phyloP scores from a whole-genome alignment of 2,329 filamentous ascomycete genomes.

The Scorias spongiosa region DNA sequence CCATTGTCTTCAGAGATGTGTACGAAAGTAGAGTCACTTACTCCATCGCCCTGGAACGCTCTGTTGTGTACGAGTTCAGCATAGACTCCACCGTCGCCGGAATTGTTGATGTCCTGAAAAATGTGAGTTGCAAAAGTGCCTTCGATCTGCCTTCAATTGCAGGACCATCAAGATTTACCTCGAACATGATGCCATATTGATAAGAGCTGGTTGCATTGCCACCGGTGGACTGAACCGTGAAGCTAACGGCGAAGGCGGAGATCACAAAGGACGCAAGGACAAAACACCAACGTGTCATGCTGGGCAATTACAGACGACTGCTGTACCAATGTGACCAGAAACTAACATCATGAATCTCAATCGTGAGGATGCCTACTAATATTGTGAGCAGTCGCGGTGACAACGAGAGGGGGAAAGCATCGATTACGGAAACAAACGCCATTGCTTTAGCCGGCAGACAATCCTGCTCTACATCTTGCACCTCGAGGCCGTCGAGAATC shows the following conservation, averaged over 20 bases:
- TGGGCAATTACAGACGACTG: background rate
- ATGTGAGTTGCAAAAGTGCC: constrained; percentile 55
- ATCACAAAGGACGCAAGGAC: constrained; percentile 6
- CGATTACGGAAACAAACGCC: no score
- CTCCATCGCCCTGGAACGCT: constrained; percentile 42
- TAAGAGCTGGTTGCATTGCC: constrained; percentile 26
- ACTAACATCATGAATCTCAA: no score
- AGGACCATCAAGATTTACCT: constrained; percentile 13
- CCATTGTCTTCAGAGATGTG: no score
- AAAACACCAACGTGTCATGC: constrained; percentile 6
- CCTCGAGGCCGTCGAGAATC: no score
- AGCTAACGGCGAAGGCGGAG: constrained; percentile 8
- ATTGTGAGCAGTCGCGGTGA: no score
- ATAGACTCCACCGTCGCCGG: constrained; percentile 58
- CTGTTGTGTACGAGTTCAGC: constrained; percentile 53
- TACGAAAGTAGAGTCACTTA: constrained; percentile 2
- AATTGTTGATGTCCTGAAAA: constrained; percentile 42
- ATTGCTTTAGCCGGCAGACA: no score
- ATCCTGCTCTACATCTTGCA: no score
- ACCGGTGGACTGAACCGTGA: constrained; percentile 14
- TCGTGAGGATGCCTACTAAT: no score
- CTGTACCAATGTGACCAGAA: no score
- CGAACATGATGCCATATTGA: constrained; percentile 30
- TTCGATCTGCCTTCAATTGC: constrained; percentile 30
- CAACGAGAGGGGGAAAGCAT: no score